Base-by-base conservation (phyloP, 345 rosid genomes). In the Psidium friedrichsthalianum region DNA sequence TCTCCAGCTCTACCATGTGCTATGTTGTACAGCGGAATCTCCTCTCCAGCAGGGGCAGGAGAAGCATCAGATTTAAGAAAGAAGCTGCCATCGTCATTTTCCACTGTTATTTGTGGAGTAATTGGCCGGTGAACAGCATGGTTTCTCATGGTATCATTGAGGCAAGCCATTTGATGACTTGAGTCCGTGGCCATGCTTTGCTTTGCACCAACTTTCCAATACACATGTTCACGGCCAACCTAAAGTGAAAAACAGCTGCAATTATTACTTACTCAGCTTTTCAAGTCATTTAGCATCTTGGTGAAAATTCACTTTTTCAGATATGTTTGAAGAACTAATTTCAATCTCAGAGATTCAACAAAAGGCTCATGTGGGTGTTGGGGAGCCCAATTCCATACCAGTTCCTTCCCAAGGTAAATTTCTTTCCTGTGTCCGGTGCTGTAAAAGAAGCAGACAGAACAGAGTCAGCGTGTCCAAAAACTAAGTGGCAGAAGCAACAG, bases 1-100 rank as follows among this genome's bases (percentile, higher is more conserved):
- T 96, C 98, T 42, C 99, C 98, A 25, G 92, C 94, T 83, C 99
- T 88, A 85, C 97, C 86, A 84, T 96, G 98, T 56, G 96, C 97
- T 47, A 94, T 90, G 51, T 85, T 82, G 89, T 94, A 95, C 40
- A 96, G 95, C 11, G 92, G 90, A 87, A 95, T 89, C 91, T 89
- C 93, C 87, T 87, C 89, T 69, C 94, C 90, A 15, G 90, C 80
- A 11, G 93, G 93, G 86, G 94, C 97, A 83, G 98, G 94, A 64
- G 88, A 88, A 61, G 74, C 57, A 58, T 82, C 69, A 8, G 64
- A 12, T 87, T 59, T 85, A 55, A 85, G 83, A 36, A 85, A 80
- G 27, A 85, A 83, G 51, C 11, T 15, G 58, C 83, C 86, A 6
- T 86, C 88, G 29, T 18, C 44, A 51, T 69, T 88, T 69, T 87